Evolutionary conservation across 805 yeast species (phyloP).

Genomic region (Spathaspora hagerdaliae): DNA sequence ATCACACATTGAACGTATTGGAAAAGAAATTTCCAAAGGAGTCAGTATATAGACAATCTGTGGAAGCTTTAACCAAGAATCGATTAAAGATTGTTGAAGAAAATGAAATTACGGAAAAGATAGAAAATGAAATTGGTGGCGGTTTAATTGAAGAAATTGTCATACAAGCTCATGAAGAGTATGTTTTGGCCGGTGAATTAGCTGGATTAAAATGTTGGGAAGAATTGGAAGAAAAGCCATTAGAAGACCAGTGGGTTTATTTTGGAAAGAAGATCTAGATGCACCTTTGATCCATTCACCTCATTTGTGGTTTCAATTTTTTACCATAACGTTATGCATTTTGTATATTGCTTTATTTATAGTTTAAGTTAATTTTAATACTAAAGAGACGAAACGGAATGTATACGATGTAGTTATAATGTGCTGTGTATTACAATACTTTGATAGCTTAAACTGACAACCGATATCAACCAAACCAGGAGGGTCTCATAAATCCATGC

Average conservation of each 20-base stretch:
- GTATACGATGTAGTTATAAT: too few species aligned
- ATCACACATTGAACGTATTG: slow-evolving; percentile 59
- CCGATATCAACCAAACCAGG: too few species aligned
- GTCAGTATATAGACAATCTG: slow-evolving; percentile 73
- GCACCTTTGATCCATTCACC: neutral
- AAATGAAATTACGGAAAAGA: slow-evolving; percentile 56
- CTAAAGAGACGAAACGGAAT: too few species aligned
- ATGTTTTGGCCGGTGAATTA: slow-evolving; percentile 60
- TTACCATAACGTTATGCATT: neutral
- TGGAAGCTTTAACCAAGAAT: slow-evolving; percentile 65
- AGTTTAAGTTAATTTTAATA: too few species aligned
- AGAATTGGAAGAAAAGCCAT: slow-evolving; percentile 72
- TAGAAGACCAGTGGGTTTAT: slow-evolving; percentile 80
- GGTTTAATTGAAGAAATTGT: slow-evolving; percentile 82
- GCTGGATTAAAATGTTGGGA: slow-evolving; percentile 75
- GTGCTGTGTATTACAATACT: neutral
- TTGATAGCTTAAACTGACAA: too few species aligned
- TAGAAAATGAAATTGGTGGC: slow-evolving; percentile 72
- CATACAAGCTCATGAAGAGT: slow-evolving; percentile 81
- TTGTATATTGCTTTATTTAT: neutral
- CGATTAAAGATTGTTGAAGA: slow-evolving; percentile 64
- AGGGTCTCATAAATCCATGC: too few species aligned
- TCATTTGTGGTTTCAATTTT: too few species aligned
- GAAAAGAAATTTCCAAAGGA: slow-evolving; percentile 61
- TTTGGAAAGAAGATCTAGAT: slow-evolving; percentile 61